Conservation (phyloP, 2,329 filamentous ascomycete genomes). For the Dendryphion nanum region DNA sequence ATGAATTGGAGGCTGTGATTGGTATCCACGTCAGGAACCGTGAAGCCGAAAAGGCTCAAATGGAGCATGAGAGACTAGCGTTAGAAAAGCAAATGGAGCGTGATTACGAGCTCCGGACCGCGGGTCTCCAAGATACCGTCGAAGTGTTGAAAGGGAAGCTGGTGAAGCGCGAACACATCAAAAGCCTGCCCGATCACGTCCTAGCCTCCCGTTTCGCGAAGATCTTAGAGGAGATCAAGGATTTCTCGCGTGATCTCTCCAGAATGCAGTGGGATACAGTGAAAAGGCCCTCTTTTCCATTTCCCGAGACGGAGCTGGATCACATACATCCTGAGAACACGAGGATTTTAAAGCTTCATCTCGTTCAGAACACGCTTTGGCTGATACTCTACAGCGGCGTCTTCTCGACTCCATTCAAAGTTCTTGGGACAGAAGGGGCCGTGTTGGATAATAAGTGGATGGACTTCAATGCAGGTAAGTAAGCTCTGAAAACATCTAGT, state of each 20-base stretch:
- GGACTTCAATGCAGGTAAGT: constrained; percentile 4
- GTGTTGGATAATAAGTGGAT: constrained; percentile 3
- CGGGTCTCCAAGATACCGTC: no score
- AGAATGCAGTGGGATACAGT: constrained; percentile 11
- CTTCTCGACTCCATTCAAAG: constrained; percentile 10
- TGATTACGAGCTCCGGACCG: no score
- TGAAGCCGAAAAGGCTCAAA: no score
- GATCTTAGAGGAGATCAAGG: constrained; percentile 7
- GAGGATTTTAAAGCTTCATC: constrained; percentile 11
- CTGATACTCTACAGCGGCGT: constrained; percentile 7
- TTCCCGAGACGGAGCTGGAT: constrained; percentile 5
- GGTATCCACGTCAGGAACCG: no score
- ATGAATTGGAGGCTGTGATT: no score
- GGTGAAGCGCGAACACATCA: constrained; percentile 12
- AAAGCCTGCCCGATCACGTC: constrained; percentile 13
- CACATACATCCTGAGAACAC: constrained; percentile 6
- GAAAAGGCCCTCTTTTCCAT: constrained; percentile 8
- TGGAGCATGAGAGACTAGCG: no score
- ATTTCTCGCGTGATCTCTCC: no score
- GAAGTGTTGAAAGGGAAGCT: constrained; percentile 3
- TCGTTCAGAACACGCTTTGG: constrained; percentile 14
- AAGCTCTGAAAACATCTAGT: no score
- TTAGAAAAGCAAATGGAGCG: no score
- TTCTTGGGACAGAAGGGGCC: constrained; percentile 10
- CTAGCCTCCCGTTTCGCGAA: constrained; percentile 5